These are phyloP conservation scores for Gynostemma pentaphyllum DNA, from an alignment of 306 rosid species.

Conservation along the genomic window DNA sequence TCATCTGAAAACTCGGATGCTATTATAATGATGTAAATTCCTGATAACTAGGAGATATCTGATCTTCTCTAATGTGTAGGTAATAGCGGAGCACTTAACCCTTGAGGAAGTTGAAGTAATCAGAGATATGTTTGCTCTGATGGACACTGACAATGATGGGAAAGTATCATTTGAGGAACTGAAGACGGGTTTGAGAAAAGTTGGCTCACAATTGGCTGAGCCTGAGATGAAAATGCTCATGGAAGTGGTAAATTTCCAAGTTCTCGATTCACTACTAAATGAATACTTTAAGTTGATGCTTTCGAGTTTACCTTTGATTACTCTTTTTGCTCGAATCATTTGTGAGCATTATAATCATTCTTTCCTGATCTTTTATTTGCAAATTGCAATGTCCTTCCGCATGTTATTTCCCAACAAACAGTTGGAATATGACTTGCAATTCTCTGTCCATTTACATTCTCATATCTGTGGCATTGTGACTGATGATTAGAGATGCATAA, in stretches of 20 bases:
- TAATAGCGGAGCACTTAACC: conserved; percentile 92
- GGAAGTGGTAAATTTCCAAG: conserved; percentile 74
- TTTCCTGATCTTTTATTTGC: background rate
- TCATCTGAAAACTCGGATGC: background rate
- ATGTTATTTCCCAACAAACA: background rate
- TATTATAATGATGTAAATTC: background rate
- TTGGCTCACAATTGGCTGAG: conserved; percentile 95
- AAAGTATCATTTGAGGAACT: conserved; percentile 78
- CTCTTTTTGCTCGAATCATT: background rate
- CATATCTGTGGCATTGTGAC: background rate
- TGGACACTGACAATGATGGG: conserved; percentile 95
- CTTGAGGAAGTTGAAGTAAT: conserved; percentile 96
- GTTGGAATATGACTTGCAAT: conserved; percentile 2
- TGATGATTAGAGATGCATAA: background rate
- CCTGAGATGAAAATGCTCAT: conserved; percentile 96
- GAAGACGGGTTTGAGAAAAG: conserved; percentile 76
- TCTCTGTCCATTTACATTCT: background rate
- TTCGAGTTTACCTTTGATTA: background rate
- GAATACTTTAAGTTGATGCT: conserved; percentile 1
- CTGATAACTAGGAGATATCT: conserved; percentile 6
- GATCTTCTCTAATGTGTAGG: conserved; percentile 36
- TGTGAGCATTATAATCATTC: background rate
- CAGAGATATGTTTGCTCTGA: conserved; percentile 87
- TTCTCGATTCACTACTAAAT: background rate
- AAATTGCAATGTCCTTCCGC: background rate